These are phyloP conservation scores for Colletotrichum tabaci DNA, from an alignment of 2,329 filamentous ascomycete species.

Conservation along the genomic window DNA sequence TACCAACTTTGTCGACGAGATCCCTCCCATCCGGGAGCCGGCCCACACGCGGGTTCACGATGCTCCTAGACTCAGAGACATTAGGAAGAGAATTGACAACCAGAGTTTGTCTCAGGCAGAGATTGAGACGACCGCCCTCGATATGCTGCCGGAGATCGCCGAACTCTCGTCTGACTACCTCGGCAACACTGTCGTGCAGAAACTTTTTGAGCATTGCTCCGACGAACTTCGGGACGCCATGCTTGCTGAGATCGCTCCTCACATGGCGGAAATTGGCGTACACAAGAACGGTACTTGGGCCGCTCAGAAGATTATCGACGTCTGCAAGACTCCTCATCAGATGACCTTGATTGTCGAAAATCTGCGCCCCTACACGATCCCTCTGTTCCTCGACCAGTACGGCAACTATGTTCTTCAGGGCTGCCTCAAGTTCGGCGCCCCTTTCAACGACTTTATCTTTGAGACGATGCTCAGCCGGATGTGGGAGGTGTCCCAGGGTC, in stretches of 20 bases:
- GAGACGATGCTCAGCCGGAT: constrained; percentile 95
- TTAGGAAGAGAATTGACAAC: constrained; percentile 97
- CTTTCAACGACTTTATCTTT: constrained; percentile 97
- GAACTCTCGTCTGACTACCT: constrained; percentile 96
- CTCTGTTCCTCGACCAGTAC: constrained; percentile 96
- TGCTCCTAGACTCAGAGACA: constrained; percentile 93
- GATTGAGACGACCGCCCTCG: constrained; percentile 91
- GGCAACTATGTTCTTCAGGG: constrained; percentile 99
- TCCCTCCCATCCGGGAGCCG: constrained; percentile 90
- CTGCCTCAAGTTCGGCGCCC: constrained; percentile 90
- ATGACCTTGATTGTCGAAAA: constrained; percentile 88
- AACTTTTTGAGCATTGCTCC: constrained; percentile 96
- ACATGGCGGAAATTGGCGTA: constrained; percentile 95
- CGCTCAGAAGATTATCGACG: constrained; percentile 98
- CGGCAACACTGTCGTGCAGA: constrained; percentile 99
- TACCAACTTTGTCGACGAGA: constrained; percentile 82
- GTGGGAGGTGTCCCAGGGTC: constrained; percentile 93
- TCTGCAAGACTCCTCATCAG: constrained; percentile 87
- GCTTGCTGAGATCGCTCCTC: constrained; percentile 88
- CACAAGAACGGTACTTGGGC: constrained; percentile 99
- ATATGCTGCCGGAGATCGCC: constrained; percentile 97
- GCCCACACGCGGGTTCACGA: constrained; percentile 92
- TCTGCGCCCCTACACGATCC: constrained; percentile 87
- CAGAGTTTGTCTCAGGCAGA: constrained; percentile 87
- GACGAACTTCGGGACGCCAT: constrained; percentile 92